Evolutionary conservation across 192 early-diverging fungal genomes (phyloP), one percentile per base, ranked within the genome.

Genomic region (Phlyctochytrium arcticum): DNA sequence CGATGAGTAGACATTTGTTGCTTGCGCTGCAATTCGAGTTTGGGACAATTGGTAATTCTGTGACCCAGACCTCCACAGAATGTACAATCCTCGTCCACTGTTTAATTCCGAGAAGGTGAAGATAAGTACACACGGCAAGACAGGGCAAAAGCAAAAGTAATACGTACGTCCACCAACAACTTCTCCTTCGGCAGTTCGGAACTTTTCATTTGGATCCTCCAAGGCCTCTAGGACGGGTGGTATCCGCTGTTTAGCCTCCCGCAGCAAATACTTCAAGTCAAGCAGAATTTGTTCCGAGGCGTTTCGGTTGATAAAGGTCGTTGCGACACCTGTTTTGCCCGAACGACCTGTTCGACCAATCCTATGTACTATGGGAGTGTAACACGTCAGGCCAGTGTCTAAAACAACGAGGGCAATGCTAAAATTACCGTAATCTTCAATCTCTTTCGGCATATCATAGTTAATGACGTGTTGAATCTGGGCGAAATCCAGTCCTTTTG

Each of bases 401-500:
- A 48, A 24, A 73, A n/a, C n/a, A n/a, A n/a, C 39, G 39, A n/a
- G 12, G 12, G 39, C 2, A 44, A 44, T n/a, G 39, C 39, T 44
- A 44, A 44, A 44, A 44, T n/a, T 73, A 87, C 87, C 92, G 74
- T 96, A 98, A 76, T 98, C 94, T 79, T 98, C 96, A 75, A 98
- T 98, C 68, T 98, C 95, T 65, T 96, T 96, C 37, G 96, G 96
- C 91, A 98, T 94, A 69, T 98, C 96, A 75, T 91, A 98, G 70
- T 98, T 92, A 65, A 98, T 98, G 49, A 98, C 96, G 60, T 98
- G 96, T 62, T 96, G 90, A 75, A 98, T 96, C 60, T 89, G 88
- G 6, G 88, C 74, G 72, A 98, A 98, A 78, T 98, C 96, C 21
- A 98, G 68, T 46, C 96, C 96, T 75, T 98, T 98, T 17, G 86